phyloP scores from a whole-genome alignment of 306 rosid species.

The Trifolium dubium region DNA sequence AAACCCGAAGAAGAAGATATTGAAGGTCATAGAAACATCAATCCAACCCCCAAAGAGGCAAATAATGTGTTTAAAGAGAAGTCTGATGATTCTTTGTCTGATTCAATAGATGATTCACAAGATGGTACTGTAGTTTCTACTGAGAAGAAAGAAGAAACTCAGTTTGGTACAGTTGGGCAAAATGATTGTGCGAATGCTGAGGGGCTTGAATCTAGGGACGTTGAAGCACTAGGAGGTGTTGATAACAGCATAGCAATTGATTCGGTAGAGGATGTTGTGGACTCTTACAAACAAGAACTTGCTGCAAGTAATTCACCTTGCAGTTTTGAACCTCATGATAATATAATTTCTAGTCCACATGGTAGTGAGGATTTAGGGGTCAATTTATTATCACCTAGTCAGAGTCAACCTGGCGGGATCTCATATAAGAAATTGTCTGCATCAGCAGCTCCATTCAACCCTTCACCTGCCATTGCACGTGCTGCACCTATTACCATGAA shows the following conservation, averaged over 20 bases:
- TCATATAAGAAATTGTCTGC: slow-evolving; percentile 84
- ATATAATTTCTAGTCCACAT: slow-evolving; percentile 48
- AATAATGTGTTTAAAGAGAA: slow-evolving; percentile 50
- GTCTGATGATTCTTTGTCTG: slow-evolving; percentile 41
- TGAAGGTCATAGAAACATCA: slow-evolving; percentile 49
- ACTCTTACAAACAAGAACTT: slow-evolving; percentile 50
- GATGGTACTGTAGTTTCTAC: slow-evolving; percentile 49
- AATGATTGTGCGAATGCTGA: slow-evolving; percentile 50
- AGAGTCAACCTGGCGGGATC: slow-evolving; percentile 55
- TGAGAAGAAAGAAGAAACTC: slow-evolving; percentile 60
- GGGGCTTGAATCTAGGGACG: slow-evolving; percentile 46
- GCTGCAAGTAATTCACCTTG: slow-evolving; percentile 52
- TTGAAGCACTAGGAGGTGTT: slow-evolving; percentile 54
- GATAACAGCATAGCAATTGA: slow-evolving; percentile 47
- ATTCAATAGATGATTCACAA: slow-evolving; percentile 47
- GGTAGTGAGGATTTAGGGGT: slow-evolving; percentile 62
- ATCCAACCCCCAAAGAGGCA: slow-evolving; percentile 47
- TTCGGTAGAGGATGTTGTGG: slow-evolving; percentile 45
- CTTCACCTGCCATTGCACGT: slow-evolving; percentile 71
- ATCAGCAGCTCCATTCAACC: slow-evolving; percentile 95
- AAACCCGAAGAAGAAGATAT: slow-evolving; percentile 52
- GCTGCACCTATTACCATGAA: slow-evolving; percentile 75
- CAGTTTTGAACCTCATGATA: slow-evolving; percentile 54
- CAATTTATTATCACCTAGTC: slow-evolving; percentile 47
- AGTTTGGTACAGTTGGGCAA: slow-evolving; percentile 43